Conservation (phyloP, 768 basidiomycete species). For the Hortiboletus campestris region DNA sequence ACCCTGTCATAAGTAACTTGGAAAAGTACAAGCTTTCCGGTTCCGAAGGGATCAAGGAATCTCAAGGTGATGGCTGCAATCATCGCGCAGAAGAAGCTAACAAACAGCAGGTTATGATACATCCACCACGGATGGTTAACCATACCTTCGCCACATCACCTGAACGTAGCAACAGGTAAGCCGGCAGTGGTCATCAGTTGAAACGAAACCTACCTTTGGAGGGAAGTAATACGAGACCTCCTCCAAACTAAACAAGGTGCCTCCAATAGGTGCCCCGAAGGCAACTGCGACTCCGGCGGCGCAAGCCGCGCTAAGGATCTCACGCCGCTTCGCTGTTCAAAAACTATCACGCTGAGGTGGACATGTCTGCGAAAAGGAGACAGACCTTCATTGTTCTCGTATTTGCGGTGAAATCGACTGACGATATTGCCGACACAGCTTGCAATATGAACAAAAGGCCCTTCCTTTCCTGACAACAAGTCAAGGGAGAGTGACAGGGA, state of each 20-base stretch:
- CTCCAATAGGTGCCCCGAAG: conserved; percentile 95
- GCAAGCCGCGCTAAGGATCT: conserved; percentile 92
- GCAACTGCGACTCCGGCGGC: conserved; percentile 98
- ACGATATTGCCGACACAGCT: conserved; percentile 92
- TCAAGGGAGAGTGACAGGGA: not conserved
- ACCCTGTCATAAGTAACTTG: conserved; percentile 89
- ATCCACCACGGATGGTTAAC: not conserved
- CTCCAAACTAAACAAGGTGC: conserved; percentile 89
- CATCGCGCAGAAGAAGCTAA: conserved; percentile 96
- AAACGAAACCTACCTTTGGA: conserved; percentile 58
- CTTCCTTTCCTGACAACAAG: conserved; percentile 54
- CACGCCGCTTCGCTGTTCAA: conserved; percentile 78
- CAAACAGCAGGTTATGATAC: conserved; percentile 13
- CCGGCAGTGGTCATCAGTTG: not conserved
- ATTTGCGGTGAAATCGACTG: conserved; percentile 81
- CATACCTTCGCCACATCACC: conserved; percentile 93
- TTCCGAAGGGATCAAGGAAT: conserved; percentile 93
- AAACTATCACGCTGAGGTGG: not conserved
- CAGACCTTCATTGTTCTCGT: conserved; percentile 92
- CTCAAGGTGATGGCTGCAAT: conserved; percentile 93
- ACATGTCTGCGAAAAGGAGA: conserved; percentile 1
- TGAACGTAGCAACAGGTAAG: conserved; percentile 23
- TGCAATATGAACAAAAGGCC: conserved; percentile 88
- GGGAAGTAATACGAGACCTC: conserved; percentile 98
- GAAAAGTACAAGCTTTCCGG: conserved; percentile 90